These are phyloP conservation scores for Discostella stelligera DNA, from an alignment of 352 stramenopile genomes.

Conservation along the genomic window DNA sequence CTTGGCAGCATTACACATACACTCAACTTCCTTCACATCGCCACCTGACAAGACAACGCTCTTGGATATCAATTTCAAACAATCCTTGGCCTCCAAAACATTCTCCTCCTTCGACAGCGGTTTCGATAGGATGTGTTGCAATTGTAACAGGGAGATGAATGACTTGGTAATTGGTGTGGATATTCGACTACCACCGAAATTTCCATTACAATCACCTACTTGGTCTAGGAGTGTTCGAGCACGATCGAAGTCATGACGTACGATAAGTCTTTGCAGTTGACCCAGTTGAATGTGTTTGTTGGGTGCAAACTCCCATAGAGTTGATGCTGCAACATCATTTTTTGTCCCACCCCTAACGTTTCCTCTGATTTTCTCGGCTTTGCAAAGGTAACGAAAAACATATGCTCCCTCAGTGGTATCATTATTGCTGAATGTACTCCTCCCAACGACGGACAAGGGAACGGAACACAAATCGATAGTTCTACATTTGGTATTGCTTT, in stretches of 20 bases:
- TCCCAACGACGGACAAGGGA: neutral
- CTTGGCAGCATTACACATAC: slow-evolving; percentile 50
- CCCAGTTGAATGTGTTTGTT: slow-evolving; percentile 25
- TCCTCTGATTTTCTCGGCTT: too few species aligned
- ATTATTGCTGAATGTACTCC: neutral
- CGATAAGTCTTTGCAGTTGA: slow-evolving; percentile 32
- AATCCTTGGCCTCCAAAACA: slow-evolving; percentile 44
- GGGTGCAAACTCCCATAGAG: slow-evolving; percentile 36
- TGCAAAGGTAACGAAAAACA: slow-evolving; percentile 27
- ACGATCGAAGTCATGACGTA: slow-evolving; percentile 29
- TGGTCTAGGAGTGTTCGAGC: slow-evolving; percentile 23
- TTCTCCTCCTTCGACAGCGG: slow-evolving; percentile 34
- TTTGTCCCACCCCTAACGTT: neutral
- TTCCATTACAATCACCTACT: slow-evolving; percentile 3
- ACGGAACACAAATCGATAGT: neutral
- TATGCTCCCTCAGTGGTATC: neutral
- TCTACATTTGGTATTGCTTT: neutral
- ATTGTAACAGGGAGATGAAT: slow-evolving; percentile 50
- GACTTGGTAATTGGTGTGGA: slow-evolving; percentile 37
- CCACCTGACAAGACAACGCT: slow-evolving; percentile 34
- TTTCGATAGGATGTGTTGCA: slow-evolving; percentile 48
- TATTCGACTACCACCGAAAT: slow-evolving; percentile 1
- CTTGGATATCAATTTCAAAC: slow-evolving; percentile 43
- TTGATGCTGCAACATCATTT: neutral
- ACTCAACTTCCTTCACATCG: slow-evolving; percentile 33